Percentiles rank a stretch among this genome's conserved stretches.
Conservation (phyloP, 2,329 filamentous ascomycete species). For the Trichoderma harzianum region DNA sequence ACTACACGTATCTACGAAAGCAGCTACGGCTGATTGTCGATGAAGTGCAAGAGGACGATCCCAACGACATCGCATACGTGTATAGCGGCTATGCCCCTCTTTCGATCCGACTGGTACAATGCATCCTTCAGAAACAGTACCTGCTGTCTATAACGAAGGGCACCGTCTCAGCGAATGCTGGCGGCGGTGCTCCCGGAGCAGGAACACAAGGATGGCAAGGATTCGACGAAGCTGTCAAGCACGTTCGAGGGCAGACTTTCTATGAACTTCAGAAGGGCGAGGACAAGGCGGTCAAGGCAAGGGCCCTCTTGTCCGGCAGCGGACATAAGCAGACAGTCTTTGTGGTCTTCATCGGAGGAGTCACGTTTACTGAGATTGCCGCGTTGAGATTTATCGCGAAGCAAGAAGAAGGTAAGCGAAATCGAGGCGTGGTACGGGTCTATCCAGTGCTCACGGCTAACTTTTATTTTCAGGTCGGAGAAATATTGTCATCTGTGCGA, state of each 20-base stretch:
- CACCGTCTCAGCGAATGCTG: constrained; percentile 39
- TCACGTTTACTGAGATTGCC: constrained; percentile 94
- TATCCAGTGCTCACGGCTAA: constrained; percentile 19
- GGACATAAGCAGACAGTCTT: constrained; percentile 80
- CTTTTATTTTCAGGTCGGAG: constrained; percentile 55
- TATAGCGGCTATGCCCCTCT: constrained; percentile 96
- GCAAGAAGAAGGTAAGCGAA: constrained; percentile 66
- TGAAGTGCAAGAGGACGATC: constrained; percentile 92
- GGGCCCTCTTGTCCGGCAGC: constrained; percentile 77
- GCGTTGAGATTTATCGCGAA: constrained; percentile 86
- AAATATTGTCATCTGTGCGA: constrained; percentile 89
- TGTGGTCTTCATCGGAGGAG: constrained; percentile 96
- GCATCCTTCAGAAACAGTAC: constrained; percentile 85
- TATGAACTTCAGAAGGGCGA: constrained; percentile 90
- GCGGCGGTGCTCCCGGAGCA: constrained; percentile 41
- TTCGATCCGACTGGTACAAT: constrained; percentile 86
- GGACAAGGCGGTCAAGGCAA: constrained; percentile 85
- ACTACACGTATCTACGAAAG: constrained; percentile 85
- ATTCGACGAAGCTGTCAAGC: constrained; percentile 88
- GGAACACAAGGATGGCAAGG: constrained; percentile 82
- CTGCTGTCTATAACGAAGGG: constrained; percentile 69
- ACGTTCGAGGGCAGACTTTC: constrained; percentile 83
- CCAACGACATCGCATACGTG: constrained; percentile 94
- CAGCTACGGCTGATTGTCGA: constrained; percentile 87
- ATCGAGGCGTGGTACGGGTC: not conserved